phyloP scores from a whole-genome alignment of 2,329 filamentous ascomycete genomes.

The Ceratocystis smalleyi region DNA sequence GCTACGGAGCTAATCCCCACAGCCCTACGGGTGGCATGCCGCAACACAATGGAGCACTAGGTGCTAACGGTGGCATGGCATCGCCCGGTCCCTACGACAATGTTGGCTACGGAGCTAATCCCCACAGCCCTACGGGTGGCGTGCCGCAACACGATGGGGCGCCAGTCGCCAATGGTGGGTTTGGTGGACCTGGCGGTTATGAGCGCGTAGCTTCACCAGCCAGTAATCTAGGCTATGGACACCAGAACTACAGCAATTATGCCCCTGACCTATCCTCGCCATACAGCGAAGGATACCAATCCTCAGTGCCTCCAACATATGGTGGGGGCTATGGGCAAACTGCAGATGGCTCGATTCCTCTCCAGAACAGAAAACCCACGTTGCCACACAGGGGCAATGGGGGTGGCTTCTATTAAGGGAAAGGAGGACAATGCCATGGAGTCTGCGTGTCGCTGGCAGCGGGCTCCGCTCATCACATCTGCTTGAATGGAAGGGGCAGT shows the following conservation, averaged over 20 bases:
- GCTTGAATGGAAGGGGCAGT: background rate
- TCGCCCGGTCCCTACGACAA: background rate
- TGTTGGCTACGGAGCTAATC: background rate
- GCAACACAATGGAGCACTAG: background rate
- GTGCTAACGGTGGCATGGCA: conserved; percentile 7
- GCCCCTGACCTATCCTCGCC: background rate
- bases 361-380: conserved; percentile 8
- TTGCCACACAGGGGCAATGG: background rate
- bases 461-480: background rate
- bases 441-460: background rate
- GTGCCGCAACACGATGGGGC: background rate
- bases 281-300: background rate
- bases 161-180: background rate
- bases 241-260: background rate
- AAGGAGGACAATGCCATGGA: background rate
- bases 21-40: background rate
- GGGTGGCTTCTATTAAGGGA: background rate
- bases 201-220: conserved; percentile 7
- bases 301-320: background rate
- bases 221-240: background rate
- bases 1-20: background rate
- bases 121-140: background rate
- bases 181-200: background rate
- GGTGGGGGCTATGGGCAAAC: conserved; percentile 6
- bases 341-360: conserved; percentile 6